Base-by-base conservation (phyloP, 2,329 filamentous ascomycete species). In the Aureobasidium sp. region DNA sequence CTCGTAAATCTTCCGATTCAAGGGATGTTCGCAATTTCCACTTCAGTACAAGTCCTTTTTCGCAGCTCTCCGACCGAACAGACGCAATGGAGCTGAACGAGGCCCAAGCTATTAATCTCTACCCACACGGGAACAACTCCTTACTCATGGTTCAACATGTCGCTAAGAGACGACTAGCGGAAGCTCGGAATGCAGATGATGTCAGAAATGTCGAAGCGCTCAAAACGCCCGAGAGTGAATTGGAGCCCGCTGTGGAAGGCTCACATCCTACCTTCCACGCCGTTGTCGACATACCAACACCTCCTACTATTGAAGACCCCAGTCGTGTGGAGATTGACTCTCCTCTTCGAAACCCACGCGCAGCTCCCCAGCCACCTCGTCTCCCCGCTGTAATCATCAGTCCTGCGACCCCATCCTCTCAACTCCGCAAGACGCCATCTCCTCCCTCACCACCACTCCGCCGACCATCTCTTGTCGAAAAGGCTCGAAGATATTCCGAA, bases 61-160 rank as follows among this genome's bases (percentile, higher is more conserved):
- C 64, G 11, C 60, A 61, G 35, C 44, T 63, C 17, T 65, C 80
- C 66, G 66, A 76, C 47, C 82, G 81, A 0, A 80, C 80, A 0
- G 78, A 78, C 1, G 72, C 74, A 1, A 72, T 82, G 12, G 84
- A 87, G 70, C 78, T 87, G 58, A 82, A 78, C 63, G 83, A 87
- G 69, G 85, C 84, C 11, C 84, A 77, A 45, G 82, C 82, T 12
- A 77, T 87, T 15, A 82, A 77, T 63, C 79, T 86, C 37, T 86
- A 81, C 64, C 79, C 84, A 2, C 85, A 87, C 71, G 84, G 84
- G 70, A 87, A 87, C 65, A 75, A 82, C 47, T 86, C 83, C 7
- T 72, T 87, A 5, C 74, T 86, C n/a, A 72, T 87, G n/a, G 81
- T 87, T n/a, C 81, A 87, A 66, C 80, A 83, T 22, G 64, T 52